A percentile compares a stretch with the other conserved stretches of the same genome.
These are phyloP conservation scores for Fusarium equiseti DNA, from an alignment of 2,329 filamentous ascomycete genomes.

Conservation along the genomic window DNA sequence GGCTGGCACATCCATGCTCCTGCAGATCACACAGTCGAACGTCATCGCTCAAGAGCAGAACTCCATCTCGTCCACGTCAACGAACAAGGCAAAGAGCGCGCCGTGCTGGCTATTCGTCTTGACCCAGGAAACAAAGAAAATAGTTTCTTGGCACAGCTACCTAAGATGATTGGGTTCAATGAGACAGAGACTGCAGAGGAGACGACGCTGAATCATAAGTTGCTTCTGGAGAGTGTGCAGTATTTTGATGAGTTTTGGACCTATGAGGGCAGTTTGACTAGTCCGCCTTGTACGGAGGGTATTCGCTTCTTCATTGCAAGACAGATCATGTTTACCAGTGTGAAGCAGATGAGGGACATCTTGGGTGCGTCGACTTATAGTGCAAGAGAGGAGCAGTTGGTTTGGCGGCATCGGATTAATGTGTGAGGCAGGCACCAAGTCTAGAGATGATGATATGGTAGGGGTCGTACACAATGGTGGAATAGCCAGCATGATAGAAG, in stretches of 20 bases:
- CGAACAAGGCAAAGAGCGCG: conserved; percentile 24
- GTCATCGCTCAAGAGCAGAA: conserved; percentile 39
- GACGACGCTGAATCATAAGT: conserved; percentile 6
- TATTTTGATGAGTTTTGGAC: conserved; percentile 42
- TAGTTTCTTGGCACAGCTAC: conserved; percentile 23
- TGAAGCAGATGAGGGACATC: conserved; percentile 36
- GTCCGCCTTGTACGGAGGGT: conserved; percentile 32
- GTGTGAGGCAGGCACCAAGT: background rate
- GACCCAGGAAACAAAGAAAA: conserved; percentile 33
- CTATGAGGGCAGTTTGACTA: conserved; percentile 39
- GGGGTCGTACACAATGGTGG: too few species aligned
- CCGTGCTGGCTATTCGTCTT: conserved; percentile 28
- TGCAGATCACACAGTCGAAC: conserved; percentile 36
- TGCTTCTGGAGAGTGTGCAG: conserved; percentile 25
- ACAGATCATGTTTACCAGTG: conserved; percentile 36
- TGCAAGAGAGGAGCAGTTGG: conserved; percentile 34
- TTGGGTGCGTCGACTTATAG: conserved; percentile 38
- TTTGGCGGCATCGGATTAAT: conserved; percentile 38
- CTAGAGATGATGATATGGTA: too few species aligned
- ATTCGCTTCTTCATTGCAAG: conserved; percentile 36
- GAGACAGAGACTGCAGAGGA: conserved; percentile 8
- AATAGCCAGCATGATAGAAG: too few species aligned
- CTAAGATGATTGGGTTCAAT: conserved; percentile 31
- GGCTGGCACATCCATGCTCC: conserved; percentile 42
- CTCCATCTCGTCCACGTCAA: conserved; percentile 40